phyloP scores from a whole-genome alignment of 1,284 basidiomycete species.

The Trichosporon ovoides region DNA sequence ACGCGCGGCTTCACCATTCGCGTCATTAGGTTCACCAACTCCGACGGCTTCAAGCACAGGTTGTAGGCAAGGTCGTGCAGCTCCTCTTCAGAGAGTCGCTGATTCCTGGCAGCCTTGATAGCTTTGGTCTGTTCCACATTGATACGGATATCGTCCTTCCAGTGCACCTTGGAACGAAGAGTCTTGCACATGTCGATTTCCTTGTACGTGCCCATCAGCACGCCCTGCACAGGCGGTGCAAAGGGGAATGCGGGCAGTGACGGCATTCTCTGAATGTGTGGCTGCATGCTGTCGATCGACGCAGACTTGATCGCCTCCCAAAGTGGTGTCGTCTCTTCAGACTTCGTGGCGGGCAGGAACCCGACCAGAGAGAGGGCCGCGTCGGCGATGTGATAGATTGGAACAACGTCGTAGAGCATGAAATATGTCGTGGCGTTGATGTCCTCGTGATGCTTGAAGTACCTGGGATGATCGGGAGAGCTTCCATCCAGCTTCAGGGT shows the following conservation, averaged over 20 bases:
- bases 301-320: constrained; percentile 27
- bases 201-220: constrained; percentile 10
- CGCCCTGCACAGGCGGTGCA: constrained; percentile 17
- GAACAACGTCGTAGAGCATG: constrained; percentile 33
- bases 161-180: constrained; percentile 16
- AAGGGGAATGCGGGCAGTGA: constrained; percentile 17
- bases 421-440: constrained; percentile 27
- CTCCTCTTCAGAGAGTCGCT: not conserved
- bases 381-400: constrained; percentile 36
- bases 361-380: constrained; percentile 24
- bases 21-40: not conserved
- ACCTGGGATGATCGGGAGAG: constrained; percentile 8
- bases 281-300: constrained; percentile 11
- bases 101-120: not conserved
- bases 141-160: not conserved
- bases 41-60: not conserved
- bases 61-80: not conserved
- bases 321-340: constrained; percentile 20
- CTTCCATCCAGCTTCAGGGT: not conserved
- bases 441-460: constrained; percentile 10
- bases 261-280: constrained; percentile 13
- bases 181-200: constrained; percentile 18
- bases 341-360: constrained; percentile 21
- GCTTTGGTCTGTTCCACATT: not conserved
- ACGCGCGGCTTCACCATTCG: not conserved